phyloP scores from a whole-genome alignment of 2,329 filamentous ascomycete species.

The Fusarium sp. region DNA sequence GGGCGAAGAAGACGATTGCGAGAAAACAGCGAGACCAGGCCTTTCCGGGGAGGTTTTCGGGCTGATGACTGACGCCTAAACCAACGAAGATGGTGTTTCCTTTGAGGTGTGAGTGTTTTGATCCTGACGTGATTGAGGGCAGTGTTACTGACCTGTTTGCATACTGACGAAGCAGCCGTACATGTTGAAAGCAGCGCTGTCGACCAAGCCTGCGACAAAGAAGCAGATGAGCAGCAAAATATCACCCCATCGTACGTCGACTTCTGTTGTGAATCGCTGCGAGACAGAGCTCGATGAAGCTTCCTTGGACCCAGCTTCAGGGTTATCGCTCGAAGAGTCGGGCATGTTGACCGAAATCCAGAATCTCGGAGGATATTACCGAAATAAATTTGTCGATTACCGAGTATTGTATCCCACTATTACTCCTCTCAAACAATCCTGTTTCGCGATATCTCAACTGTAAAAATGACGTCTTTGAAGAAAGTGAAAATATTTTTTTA shows the following conservation, averaged over 20 bases:
- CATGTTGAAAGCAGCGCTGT: slow-evolving; percentile 51
- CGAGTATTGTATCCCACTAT: neutral
- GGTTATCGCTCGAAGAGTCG: slow-evolving; percentile 38
- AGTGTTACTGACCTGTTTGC: slow-evolving; percentile 45
- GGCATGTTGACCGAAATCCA: slow-evolving; percentile 21
- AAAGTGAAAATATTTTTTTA: neutral
- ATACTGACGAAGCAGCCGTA: slow-evolving; percentile 52
- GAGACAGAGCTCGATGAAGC: neutral
- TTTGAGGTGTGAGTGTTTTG: slow-evolving; percentile 5
- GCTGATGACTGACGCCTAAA: slow-evolving; percentile 47
- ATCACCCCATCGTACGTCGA: slow-evolving; percentile 47
- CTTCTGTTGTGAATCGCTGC: slow-evolving; percentile 39
- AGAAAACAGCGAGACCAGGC: slow-evolving; percentile 51
- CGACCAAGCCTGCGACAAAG: slow-evolving; percentile 48
- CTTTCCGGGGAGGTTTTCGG: slow-evolving; percentile 46
- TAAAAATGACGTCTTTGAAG: slow-evolving; percentile 8
- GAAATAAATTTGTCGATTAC: neutral
- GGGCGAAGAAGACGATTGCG: slow-evolving; percentile 47
- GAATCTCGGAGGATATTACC: neutral
- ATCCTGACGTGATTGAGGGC: no score
- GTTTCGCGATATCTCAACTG: neutral
- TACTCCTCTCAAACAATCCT: no score
- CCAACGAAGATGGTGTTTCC: slow-evolving; percentile 52
- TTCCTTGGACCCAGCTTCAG: slow-evolving; percentile 35
- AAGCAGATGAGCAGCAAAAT: slow-evolving; percentile 46